phyloP scores from a whole-genome alignment of 2,329 filamentous ascomycete species.

The Tolypocladium amazonense region DNA sequence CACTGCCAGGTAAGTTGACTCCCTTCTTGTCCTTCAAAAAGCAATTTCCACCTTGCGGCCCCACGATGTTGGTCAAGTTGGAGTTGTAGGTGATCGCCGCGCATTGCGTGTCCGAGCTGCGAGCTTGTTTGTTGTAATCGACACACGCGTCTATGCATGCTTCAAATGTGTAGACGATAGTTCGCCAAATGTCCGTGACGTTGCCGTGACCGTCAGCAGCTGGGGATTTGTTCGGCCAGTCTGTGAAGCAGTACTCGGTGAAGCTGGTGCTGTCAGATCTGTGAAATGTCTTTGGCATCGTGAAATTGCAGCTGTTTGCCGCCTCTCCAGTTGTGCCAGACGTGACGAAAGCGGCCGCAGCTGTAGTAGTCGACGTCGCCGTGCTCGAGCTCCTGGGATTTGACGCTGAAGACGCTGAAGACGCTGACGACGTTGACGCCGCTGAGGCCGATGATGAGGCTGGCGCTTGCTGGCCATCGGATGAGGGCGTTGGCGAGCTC shows the following conservation, averaged over 20 bases:
- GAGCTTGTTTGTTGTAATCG: slow-evolving; percentile 3
- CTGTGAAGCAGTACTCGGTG: slow-evolving; percentile 10
- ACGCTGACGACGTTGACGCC: background rate
- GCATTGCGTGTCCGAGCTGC: slow-evolving; percentile 1
- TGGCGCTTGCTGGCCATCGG: background rate
- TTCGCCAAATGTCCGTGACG: slow-evolving; percentile 5
- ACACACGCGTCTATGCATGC: slow-evolving; percentile 10
- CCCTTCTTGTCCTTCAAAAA: slow-evolving; percentile 10
- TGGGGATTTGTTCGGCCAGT: slow-evolving; percentile 6
- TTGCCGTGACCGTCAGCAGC: slow-evolving; percentile 5
- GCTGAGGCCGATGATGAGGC: background rate
- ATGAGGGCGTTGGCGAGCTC: background rate
- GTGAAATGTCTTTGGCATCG: slow-evolving; percentile 4
- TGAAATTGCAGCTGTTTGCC: slow-evolving; percentile 7
- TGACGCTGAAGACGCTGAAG: background rate
- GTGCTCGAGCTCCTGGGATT: background rate
- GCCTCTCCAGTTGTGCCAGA: slow-evolving; percentile 5
- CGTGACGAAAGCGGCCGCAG: background rate
- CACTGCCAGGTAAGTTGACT: background rate
- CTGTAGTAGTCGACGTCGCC: background rate
- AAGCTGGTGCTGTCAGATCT: slow-evolving; percentile 2
- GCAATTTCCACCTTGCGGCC: slow-evolving; percentile 7
- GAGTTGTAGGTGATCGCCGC: slow-evolving; percentile 9
- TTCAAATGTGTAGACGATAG: slow-evolving; percentile 9
- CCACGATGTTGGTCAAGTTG: slow-evolving; percentile 7